Conservation (phyloP, 495 filamentous ascomycete genomes). For the Hyaloscypha hepaticicola region DNA sequence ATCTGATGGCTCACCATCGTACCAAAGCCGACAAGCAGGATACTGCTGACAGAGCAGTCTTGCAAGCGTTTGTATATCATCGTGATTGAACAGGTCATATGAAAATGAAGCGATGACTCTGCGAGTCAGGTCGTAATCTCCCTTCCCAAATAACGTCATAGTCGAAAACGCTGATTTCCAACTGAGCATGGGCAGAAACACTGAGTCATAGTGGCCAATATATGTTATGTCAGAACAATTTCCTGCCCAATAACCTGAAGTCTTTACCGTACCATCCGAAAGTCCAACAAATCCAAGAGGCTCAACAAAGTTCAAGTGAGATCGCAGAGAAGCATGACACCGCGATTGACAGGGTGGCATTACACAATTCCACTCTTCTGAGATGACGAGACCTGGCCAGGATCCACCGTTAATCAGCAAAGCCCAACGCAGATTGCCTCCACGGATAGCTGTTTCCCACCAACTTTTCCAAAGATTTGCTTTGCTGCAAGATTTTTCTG, state of each 20-base stretch:
- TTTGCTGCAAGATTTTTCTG: background rate
- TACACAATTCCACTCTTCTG: background rate
- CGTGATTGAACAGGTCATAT: background rate
- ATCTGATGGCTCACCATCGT: background rate
- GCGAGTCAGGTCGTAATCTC: background rate
- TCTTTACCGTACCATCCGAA: background rate
- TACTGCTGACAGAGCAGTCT: background rate
- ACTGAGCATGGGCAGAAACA: background rate
- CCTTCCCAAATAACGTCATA: background rate
- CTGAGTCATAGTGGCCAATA: background rate
- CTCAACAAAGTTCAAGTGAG: background rate
- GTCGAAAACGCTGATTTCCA: background rate
- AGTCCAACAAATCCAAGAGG: background rate
- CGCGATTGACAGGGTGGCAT: background rate
- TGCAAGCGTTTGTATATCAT: background rate
- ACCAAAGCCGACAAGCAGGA: background rate
- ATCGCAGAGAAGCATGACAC: background rate
- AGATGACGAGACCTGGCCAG: background rate
- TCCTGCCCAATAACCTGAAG: background rate
- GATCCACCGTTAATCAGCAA: background rate
- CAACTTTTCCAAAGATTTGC: background rate
- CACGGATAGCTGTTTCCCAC: background rate
- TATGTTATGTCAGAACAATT: constrained; percentile 1
- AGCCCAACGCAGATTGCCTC: background rate
- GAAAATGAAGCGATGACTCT: background rate